Conservation (phyloP, 2,329 filamentous ascomycete genomes). For the Sporothrix luriei region DNA sequence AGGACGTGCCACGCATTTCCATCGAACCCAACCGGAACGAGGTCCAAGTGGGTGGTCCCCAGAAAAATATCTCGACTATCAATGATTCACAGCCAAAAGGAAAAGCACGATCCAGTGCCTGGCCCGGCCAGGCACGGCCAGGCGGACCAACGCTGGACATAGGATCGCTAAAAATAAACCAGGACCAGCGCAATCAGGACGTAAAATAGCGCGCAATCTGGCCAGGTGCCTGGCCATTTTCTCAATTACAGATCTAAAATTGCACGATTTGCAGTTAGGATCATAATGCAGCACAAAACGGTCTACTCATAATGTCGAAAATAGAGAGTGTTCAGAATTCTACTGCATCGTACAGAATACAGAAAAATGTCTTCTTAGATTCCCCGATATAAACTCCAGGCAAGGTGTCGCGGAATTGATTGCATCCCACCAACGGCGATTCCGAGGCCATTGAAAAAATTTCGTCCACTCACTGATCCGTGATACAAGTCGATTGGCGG, state of each 20-base stretch:
- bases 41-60: neutral
- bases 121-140: neutral
- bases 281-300: neutral
- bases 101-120: conserved; percentile 3
- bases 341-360: neutral
- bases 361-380: neutral
- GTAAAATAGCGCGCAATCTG: conserved; percentile 15
- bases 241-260: neutral
- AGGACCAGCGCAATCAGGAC: conserved; percentile 12
- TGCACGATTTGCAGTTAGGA: neutral
- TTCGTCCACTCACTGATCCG: conserved; percentile 3
- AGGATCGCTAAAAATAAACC: conserved; percentile 26
- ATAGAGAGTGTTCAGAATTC: no score
- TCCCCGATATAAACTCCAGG: neutral
- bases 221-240: neutral
- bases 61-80: conserved; percentile 10
- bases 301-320: no score
- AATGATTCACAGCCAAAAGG: neutral
- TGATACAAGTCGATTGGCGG: conserved; percentile 1
- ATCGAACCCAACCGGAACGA: neutral
- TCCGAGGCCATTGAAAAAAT: neutral
- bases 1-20: neutral
- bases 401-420: conserved; percentile 5
- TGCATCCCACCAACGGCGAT: neutral
- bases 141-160: neutral